Conservation (phyloP, 345 rosid genomes). For the Toxicodendron radicans region DNA sequence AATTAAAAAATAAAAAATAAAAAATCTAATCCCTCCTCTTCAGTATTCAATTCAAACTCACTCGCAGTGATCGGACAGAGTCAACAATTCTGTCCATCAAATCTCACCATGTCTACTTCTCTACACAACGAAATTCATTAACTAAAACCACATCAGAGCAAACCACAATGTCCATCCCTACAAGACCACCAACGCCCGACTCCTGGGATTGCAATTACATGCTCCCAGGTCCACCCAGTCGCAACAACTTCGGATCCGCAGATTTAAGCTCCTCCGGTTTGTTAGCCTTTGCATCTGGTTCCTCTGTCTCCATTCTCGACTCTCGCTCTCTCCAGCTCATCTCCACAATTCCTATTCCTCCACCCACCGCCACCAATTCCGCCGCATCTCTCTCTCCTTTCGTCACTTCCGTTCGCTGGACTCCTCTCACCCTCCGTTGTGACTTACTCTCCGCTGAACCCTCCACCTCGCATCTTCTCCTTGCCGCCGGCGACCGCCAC, state of each 20-base stretch:
- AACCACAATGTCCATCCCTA: slow-evolving; percentile 38
- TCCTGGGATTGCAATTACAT: slow-evolving; percentile 63
- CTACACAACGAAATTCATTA: not conserved
- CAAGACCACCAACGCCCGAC: slow-evolving; percentile 30
- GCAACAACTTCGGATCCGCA: slow-evolving; percentile 87
- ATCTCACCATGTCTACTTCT: not conserved
- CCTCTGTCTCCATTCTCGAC: slow-evolving; percentile 75
- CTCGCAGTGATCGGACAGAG: not conserved
- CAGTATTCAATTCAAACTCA: not conserved
- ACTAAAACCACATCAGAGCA: not conserved
- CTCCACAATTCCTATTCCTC: slow-evolving; percentile 73
- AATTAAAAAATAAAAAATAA: too few species aligned
- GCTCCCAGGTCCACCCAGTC: slow-evolving; percentile 93
- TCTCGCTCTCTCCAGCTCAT: slow-evolving; percentile 86
- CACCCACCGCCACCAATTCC: slow-evolving; percentile 45
- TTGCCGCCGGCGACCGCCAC: slow-evolving; percentile 92
- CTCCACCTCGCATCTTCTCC: slow-evolving; percentile 67
- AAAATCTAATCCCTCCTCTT: not conserved
- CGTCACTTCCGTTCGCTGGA: slow-evolving; percentile 86
- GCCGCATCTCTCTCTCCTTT: slow-evolving; percentile 70
- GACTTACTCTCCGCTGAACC: slow-evolving; percentile 84
- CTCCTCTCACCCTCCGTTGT: slow-evolving; percentile 68
- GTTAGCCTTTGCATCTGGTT: slow-evolving; percentile 83
- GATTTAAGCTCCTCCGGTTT: slow-evolving; percentile 79
- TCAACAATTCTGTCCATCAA: not conserved